Evolutionary conservation across 495 filamentous ascomycete species (phyloP), one percentile per base, ranked within the genome.

Genomic region (Thermothielavioides terrestris): DNA sequence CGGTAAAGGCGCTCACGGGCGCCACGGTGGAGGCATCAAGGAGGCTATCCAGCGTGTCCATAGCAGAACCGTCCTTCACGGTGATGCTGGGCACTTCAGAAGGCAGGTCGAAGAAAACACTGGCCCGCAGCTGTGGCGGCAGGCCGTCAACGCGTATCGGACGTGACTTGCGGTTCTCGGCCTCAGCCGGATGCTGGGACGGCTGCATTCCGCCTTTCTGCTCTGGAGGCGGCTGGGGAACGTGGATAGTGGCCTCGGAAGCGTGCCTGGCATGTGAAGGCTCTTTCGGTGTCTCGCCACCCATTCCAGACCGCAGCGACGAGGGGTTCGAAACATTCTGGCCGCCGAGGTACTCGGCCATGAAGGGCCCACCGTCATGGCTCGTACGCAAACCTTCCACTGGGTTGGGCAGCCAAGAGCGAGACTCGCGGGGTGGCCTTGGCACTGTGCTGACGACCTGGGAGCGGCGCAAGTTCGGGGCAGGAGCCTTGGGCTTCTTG

Each of bases 1-100:
- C 89, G 0, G 88, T 95, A 58, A 96, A 97, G 42, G 92, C 92
- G 36, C 76, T 88, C 36, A 95, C 88, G n/a, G 92, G 92, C 2
- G 94, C 92, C 50, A 76, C 77, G 3, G 89, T 86, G 4, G 92
- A 95, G n/a, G 92, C 92, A 65, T 96, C 88, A 9, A 98, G 75
- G 37, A 98, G 92, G 58, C 82, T 92, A 48, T 98, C 92, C 8
- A 98, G 74, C 0, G 91, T 96, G 28, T 79, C 84, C 54, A 89
- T 88, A 14, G 90, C 88, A 39, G 90, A 95, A 11, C 84, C 79
- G 32, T 82, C 79, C 62, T 85, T 88, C 22, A 90, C 67, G 52
- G 89, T 76, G 17, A 94, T 63, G 20, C 62, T 61, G 9, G 74
- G 71, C 4, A 73, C 55, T 20, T 75, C 53, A 10, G 75, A 64